A percentile compares a stretch with the other conserved stretches of the same genome.
Evolutionary conservation across 495 filamentous ascomycete species (phyloP).

Genomic region (Acidiella bohemica): DNA sequence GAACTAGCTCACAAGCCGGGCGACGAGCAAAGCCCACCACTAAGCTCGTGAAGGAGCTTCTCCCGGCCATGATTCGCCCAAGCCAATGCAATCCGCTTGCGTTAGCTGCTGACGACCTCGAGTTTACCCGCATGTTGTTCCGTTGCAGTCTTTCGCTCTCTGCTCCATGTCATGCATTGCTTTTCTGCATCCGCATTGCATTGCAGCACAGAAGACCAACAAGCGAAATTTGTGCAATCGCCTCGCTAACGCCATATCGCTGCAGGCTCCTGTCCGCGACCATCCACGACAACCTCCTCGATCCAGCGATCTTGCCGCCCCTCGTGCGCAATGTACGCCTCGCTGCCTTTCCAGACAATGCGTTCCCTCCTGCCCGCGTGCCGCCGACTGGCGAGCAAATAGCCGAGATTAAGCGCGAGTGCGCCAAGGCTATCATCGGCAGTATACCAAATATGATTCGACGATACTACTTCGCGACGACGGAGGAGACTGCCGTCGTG

Average conservation of each 20-base stretch:
- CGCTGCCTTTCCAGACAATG: conserved; percentile 69
- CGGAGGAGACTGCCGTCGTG: conserved; percentile 22
- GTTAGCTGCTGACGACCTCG: too few species aligned
- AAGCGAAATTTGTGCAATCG: too few species aligned
- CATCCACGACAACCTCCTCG: conserved; percentile 42
- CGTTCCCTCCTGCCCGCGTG: conserved; percentile 33
- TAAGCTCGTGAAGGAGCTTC: conserved; percentile 6
- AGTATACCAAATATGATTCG: conserved; percentile 36
- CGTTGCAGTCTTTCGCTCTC: too few species aligned
- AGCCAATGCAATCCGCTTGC: not conserved
- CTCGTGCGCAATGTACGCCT: conserved; percentile 59
- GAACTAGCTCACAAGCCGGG: too few species aligned
- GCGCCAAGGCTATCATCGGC: conserved; percentile 39
- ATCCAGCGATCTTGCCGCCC: conserved; percentile 54
- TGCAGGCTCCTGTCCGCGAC: conserved; percentile 10
- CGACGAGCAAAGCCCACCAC: conserved; percentile 1
- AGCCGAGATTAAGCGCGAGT: conserved; percentile 42
- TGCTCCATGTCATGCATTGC: too few species aligned
- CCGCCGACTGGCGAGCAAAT: conserved; percentile 30
- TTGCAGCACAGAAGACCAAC: too few species aligned
- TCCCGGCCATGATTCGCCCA: conserved; percentile 8
- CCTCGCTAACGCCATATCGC: too few species aligned
- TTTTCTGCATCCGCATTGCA: not conserved
- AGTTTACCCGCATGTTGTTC: too few species aligned
- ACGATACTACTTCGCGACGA: conserved; percentile 40